These are phyloP conservation scores for Spirogloea muscicola DNA, from an alignment of 139 green algal species.

Conservation along the genomic window DNA sequence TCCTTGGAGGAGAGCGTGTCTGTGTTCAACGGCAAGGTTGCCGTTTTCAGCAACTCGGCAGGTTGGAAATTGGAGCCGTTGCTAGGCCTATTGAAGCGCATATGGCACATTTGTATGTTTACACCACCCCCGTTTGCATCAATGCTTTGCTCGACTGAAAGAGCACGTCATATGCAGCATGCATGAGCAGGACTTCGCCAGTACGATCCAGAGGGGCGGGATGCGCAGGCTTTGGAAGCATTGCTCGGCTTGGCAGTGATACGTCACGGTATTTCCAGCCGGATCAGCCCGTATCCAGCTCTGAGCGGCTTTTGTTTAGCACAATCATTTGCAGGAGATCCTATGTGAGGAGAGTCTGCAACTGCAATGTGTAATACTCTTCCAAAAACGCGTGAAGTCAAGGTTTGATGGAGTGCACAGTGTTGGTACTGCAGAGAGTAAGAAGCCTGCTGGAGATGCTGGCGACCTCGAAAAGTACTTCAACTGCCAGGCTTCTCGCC, in stretches of 20 bases:
- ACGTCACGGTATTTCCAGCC: constrained; percentile 39
- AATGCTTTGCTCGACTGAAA: too few species aligned
- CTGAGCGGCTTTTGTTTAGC: background rate
- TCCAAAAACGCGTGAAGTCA: too few species aligned
- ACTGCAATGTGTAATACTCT: too few species aligned
- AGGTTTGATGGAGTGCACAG: too few species aligned
- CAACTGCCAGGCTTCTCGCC: constrained; percentile 22
- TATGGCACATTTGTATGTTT: background rate
- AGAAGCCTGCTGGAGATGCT: constrained; percentile 47
- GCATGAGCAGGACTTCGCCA: constrained; percentile 43
- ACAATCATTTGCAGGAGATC: too few species aligned
- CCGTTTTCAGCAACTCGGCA: constrained; percentile 47
- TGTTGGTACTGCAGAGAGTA: constrained; percentile 29
- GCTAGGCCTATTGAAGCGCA: too few species aligned
- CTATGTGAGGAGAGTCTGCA: too few species aligned
- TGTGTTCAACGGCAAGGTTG: constrained; percentile 27
- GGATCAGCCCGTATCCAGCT: background rate
- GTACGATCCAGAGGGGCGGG: constrained; percentile 45
- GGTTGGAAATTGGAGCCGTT: too few species aligned
- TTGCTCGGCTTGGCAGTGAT: constrained; percentile 46
- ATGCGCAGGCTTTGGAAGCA: constrained; percentile 41
- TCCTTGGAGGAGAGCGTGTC: constrained; percentile 15
- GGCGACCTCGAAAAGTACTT: constrained; percentile 44
- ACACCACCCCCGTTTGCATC: background rate
- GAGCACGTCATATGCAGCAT: too few species aligned